These are phyloP conservation scores for Xylaria sp. DNA, from an alignment of 2,329 filamentous ascomycete genomes.

Conservation along the genomic window DNA sequence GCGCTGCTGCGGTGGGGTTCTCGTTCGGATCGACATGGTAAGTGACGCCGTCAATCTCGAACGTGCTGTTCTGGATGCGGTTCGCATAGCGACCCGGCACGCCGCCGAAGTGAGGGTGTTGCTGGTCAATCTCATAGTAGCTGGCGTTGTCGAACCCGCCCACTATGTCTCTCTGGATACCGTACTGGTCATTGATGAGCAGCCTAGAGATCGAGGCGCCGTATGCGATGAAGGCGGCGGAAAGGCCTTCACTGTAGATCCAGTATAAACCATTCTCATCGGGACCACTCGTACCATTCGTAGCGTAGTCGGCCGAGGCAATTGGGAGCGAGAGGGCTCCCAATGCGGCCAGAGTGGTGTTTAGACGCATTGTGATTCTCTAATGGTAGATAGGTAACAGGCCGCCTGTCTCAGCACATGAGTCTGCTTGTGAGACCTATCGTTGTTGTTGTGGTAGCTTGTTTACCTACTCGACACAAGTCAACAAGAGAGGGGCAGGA, in stretches of 20 bases:
- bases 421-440: constrained; percentile 7
- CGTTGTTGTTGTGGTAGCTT: neutral
- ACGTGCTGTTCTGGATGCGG: constrained; percentile 81
- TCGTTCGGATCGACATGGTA: constrained; percentile 74
- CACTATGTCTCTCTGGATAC: constrained; percentile 76
- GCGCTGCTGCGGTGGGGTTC: constrained; percentile 62
- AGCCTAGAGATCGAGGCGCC: constrained; percentile 79
- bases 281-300: constrained; percentile 53
- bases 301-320: constrained; percentile 46
- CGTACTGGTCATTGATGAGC: constrained; percentile 75
- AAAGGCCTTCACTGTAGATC: constrained; percentile 73
- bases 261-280: constrained; percentile 76
- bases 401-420: constrained; percentile 1
- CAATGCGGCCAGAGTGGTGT: constrained; percentile 44
- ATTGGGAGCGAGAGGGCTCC: constrained; percentile 50
- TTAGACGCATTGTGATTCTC: constrained; percentile 45
- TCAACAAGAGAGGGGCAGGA: constrained; percentile 36
- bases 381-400: neutral
- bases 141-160: constrained; percentile 80
- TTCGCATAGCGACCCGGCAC: constrained; percentile 84
- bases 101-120: constrained; percentile 77
- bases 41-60: constrained; percentile 71
- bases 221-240: constrained; percentile 77
- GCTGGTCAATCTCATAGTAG: constrained; percentile 72
- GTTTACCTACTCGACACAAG: constrained; percentile 13